Evolutionary conservation across 1,284 basidiomycete genomes (phyloP), one percentile per base, ranked within the genome.

Genomic region (Heliocybe sulcata): DNA sequence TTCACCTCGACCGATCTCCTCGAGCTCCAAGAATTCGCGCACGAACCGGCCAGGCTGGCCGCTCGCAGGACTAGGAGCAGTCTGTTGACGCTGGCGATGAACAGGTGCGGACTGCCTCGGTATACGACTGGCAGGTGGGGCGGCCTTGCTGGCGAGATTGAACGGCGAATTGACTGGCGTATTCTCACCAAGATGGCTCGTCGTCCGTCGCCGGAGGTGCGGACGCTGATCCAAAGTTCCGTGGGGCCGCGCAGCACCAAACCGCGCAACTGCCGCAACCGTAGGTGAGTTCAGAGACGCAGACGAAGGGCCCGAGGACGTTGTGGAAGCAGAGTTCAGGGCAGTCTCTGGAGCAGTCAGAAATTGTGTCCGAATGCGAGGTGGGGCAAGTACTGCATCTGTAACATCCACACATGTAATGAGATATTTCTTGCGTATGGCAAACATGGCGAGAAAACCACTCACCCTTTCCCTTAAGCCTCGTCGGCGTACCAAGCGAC

Each of bases 1-100:
- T 65, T 96, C 93, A 16, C 97, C 97, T 55, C 87, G 85, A 3
- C 97, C 97, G 19, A 98, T 77, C 61, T 87, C 83, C 56, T 92
- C 88, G 29, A 92, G 74, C 56, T 90, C 85, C 25, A 85, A 79
- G 67, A 97, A 98, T 47, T 90, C 83, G 52, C 79, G 80, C 65
- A 87, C 85, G 59, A 92, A 92, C 45, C 80, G 79, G 22, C 87
- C 83, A 9, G 76, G 70, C 55, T 77, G 73, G 54, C 79, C 77
- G 51, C 80, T 66, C 45, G 61, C 62, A 20, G 47, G 38, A 42
- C 38, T 16, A 42, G 38, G 38, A 42, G 38, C 38, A n/a, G 38
- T 9, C 38, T 16, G 38, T 42, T 42, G 8, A 42, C 38, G 38
- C 16, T 42, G 38, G 16, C 19, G 38, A 16, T 42, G 29, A 31